Evolutionary conservation across 345 rosid genomes (phyloP).

Genomic region (Populus deltoides): DNA sequence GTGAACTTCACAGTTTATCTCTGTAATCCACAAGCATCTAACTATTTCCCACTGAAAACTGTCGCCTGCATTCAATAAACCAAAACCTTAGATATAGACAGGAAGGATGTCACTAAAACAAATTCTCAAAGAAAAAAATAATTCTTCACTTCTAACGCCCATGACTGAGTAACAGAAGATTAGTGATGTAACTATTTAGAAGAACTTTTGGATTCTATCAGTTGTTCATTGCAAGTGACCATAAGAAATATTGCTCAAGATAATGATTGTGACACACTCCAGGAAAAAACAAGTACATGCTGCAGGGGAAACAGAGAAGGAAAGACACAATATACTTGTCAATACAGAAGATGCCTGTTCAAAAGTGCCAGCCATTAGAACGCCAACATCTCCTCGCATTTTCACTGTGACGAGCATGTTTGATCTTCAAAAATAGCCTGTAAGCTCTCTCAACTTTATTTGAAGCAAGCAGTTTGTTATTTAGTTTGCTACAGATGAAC

Average conservation of each 20-base stretch:
- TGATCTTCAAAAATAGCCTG: conserved; percentile 68
- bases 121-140: no score
- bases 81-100: no score
- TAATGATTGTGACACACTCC: no score
- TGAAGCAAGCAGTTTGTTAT: conserved; percentile 65
- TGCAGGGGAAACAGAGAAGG: neutral
- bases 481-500: conserved; percentile 67
- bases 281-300: neutral
- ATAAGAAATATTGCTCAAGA: no score
- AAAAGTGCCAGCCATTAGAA: conserved; percentile 91
- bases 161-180: no score
- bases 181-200: no score
- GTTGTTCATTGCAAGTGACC: no score
- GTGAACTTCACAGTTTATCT: conserved; percentile 6
- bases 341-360: conserved; percentile 12
- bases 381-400: conserved; percentile 77
- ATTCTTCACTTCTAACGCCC: no score
- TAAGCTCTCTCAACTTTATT: conserved; percentile 71
- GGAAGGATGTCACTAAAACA: no score
- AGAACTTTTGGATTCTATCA: no score
- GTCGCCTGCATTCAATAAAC: neutral
- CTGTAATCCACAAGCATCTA: neutral
- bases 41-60: neutral
- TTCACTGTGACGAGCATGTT: conserved; percentile 59
- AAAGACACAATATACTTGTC: neutral